Percentiles rank a stretch among this genome's conserved stretches.
Evolutionary conservation across 2,329 filamentous ascomycete genomes (phyloP).

Genomic region (Grosmannia serpens): DNA sequence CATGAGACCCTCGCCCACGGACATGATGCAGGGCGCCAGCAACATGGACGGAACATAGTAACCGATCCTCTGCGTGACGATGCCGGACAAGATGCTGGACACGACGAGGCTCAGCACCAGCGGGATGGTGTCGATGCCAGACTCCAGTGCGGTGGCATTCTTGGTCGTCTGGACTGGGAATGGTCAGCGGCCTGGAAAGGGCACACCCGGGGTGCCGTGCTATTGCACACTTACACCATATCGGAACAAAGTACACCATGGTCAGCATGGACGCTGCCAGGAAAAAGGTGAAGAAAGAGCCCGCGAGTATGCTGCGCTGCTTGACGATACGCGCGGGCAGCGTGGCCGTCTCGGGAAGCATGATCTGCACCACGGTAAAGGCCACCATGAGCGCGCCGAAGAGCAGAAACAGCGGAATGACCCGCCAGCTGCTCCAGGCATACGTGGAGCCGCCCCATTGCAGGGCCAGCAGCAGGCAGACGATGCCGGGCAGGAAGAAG

Average conservation of each 20-base stretch:
- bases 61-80: constrained; percentile 38
- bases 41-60: constrained; percentile 51
- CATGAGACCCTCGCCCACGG: constrained; percentile 44
- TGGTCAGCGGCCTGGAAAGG: not conserved
- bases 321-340: constrained; percentile 42
- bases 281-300: constrained; percentile 34
- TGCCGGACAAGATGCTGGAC: constrained; percentile 36
- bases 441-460: constrained; percentile 50
- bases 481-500: constrained; percentile 46
- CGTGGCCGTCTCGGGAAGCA: constrained; percentile 43
- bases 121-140: constrained; percentile 45
- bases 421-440: constrained; percentile 38
- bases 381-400: constrained; percentile 33
- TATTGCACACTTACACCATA: constrained; percentile 44
- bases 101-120: constrained; percentile 44
- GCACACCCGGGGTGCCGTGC: not conserved
- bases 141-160: constrained; percentile 37
- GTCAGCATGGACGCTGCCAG: constrained; percentile 40
- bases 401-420: constrained; percentile 41
- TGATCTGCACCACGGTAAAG: constrained; percentile 40
- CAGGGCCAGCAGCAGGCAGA: constrained; percentile 49
- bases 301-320: constrained; percentile 42
- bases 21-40: constrained; percentile 34
- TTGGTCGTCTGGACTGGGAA: constrained; percentile 42
- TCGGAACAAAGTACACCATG: constrained; percentile 40